Conservation (phyloP, 1,284 basidiomycete species). For the Ganoderma lucidum region DNA sequence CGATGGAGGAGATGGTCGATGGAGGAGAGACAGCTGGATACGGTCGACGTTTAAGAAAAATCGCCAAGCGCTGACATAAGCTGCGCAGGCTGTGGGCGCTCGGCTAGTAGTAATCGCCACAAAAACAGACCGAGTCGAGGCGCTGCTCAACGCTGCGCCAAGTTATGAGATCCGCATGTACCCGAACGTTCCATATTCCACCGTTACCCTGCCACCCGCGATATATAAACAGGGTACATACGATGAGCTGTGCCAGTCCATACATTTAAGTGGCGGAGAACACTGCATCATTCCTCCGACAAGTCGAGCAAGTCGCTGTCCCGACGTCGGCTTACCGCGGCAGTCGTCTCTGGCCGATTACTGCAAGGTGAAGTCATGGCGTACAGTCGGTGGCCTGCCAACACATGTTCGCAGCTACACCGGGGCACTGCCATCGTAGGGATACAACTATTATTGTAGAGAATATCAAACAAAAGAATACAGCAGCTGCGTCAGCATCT, state of each 20-base stretch:
- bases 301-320: not conserved
- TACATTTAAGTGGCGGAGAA: not conserved
- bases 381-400: not conserved
- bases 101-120: not conserved
- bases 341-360: not conserved
- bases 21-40: conserved; percentile 9
- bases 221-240: not conserved
- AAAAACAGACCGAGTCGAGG: not conserved
- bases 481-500: not conserved
- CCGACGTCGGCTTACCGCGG: not conserved
- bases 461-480: not conserved
- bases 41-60: conserved; percentile 22
- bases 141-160: conserved; percentile 11
- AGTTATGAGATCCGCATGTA: not conserved
- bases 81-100: conserved; percentile 10
- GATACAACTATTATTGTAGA: not conserved
- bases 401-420: not conserved
- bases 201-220: conserved; percentile 1
- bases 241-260: not conserved
- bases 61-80: conserved; percentile 25
- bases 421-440: not conserved
- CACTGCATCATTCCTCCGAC: conserved; percentile 3
- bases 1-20: conserved; percentile 10
- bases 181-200: not conserved
- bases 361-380: not conserved